A percentile compares a stretch with the other conserved stretches of the same genome.
Evolutionary conservation across 495 filamentous ascomycete genomes (phyloP).

Genomic region (Cenococcum geophilum): DNA sequence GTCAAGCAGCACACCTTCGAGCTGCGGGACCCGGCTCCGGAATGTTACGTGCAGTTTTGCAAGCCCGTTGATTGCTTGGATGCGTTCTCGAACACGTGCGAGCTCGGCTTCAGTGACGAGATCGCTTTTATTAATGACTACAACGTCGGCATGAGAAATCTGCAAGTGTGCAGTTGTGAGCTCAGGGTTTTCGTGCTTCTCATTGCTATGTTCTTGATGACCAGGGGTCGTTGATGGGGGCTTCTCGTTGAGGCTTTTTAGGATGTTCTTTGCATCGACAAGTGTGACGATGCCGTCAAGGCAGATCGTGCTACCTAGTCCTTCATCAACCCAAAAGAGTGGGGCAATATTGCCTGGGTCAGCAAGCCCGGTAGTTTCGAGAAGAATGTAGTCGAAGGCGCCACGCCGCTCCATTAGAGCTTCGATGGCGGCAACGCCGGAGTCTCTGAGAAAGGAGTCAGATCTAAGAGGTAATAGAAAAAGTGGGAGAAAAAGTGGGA

Average conservation of each 20-base stretch:
- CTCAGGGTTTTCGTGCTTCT: slow-evolving; percentile 46
- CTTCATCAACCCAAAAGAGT: slow-evolving; percentile 95
- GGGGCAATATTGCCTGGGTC: slow-evolving; percentile 95
- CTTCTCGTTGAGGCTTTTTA: slow-evolving; percentile 71
- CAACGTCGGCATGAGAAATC: slow-evolving; percentile 93
- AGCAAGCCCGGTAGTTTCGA: slow-evolving; percentile 92
- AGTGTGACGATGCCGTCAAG: slow-evolving; percentile 95
- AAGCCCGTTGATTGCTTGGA: slow-evolving; percentile 80
- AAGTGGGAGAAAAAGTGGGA: no score
- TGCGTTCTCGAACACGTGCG: slow-evolving; percentile 54
- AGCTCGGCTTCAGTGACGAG: slow-evolving; percentile 68
- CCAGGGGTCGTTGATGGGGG: slow-evolving; percentile 33
- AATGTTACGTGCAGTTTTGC: slow-evolving; percentile 78
- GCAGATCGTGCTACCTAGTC: slow-evolving; percentile 86
- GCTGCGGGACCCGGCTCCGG: slow-evolving; percentile 67
- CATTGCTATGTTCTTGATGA: slow-evolving; percentile 9
- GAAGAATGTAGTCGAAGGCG: slow-evolving; percentile 93
- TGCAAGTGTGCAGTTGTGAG: slow-evolving; percentile 91
- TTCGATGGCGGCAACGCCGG: slow-evolving; percentile 87
- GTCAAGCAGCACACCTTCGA: slow-evolving; percentile 82
- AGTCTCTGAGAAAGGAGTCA: slow-evolving; percentile 57
- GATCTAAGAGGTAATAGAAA: not conserved
- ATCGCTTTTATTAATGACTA: slow-evolving; percentile 93
- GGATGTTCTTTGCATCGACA: slow-evolving; percentile 89
- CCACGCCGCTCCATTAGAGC: slow-evolving; percentile 92